Conservation (phyloP, 495 filamentous ascomycete genomes). For the Aspergillus bridgeri region DNA sequence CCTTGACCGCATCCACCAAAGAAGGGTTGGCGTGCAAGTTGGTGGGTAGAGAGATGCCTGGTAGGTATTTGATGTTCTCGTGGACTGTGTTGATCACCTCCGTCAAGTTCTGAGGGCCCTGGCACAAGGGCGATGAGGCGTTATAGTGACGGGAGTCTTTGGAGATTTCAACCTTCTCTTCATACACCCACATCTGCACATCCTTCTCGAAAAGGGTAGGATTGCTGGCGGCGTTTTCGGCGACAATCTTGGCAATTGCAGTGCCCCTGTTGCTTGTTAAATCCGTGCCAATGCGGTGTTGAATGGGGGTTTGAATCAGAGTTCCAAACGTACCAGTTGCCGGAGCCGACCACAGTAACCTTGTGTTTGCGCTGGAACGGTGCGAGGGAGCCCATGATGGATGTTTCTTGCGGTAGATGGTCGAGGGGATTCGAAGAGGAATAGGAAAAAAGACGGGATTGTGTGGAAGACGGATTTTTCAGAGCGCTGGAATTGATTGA, state of each 20-base stretch:
- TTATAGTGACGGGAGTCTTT: conserved; percentile 60
- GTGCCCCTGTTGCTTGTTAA: conserved; percentile 63
- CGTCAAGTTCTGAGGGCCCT: conserved; percentile 78
- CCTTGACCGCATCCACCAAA: conserved; percentile 73
- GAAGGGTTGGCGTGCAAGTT: conserved; percentile 92
- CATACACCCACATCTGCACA: conserved; percentile 97
- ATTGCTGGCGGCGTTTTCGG: conserved; percentile 81
- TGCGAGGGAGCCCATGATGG: conserved; percentile 42
- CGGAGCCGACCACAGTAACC: conserved; percentile 90
- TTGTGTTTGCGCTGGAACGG: conserved; percentile 72
- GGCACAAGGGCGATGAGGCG: conserved; percentile 48
- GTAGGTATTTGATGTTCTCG: conserved; percentile 98
- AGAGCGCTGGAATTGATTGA: background rate
- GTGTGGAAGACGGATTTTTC: conserved; percentile 7
- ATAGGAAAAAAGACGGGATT: conserved; percentile 15
- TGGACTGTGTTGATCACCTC: conserved; percentile 85
- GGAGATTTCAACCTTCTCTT: conserved; percentile 78
- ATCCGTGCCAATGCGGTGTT: background rate
- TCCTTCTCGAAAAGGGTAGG: conserved; percentile 76
- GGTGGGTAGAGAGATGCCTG: conserved; percentile 72
- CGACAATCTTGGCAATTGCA: conserved; percentile 93
- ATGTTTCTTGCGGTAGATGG: background rate
- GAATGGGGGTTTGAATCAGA: background rate
- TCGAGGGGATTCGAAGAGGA: conserved; percentile 13
- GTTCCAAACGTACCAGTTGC: conserved; percentile 75